Evolutionary conservation across 768 basidiomycete species (phyloP), one percentile per base, ranked within the genome.

Genomic region (Agaricus sinodeliciosus): DNA sequence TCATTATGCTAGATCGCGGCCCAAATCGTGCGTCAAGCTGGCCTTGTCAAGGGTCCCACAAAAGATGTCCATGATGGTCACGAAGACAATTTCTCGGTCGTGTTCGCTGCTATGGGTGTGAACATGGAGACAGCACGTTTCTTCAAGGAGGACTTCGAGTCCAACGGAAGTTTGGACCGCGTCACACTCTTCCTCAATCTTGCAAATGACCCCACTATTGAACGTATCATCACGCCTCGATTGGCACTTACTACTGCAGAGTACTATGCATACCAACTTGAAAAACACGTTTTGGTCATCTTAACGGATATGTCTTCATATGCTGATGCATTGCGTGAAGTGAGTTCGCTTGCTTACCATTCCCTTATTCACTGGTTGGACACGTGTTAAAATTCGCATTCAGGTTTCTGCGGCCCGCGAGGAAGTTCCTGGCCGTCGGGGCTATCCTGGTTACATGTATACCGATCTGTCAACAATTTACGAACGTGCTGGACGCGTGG

Each of bases 51-150:
- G 72, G 79, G 94, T 43, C 95, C 96, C 6, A 93, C 90, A 43
- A 98, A 98, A 71, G 93, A 90, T 62, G 94, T 95, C 13, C 94
- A 94, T 64, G 96, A 99, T 65, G 95, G 94, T 51, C 95, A 98
- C 71, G 95, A 96, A 76, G 95, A 99, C 74, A 99, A 99, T 72
- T 99, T 99, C 80, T 95, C 93, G 44, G 94, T 99, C 64, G 96
- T 98, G 44, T 99, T 98, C 67, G 96, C 94, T 52, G 96, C 96
- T 37, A 98, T 99, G 96, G 96, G 96, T 80, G 96, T 95, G 55
- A 99, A 99, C 76, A 96, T 96, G 94, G 96, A 99, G 71, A 98
- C 96, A 5, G 96, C 96, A 44, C 85, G 95, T 49, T 99, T 96
- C 79, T 99, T 99, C 88, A 94, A 95, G 71, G 90, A 94, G 67